A percentile compares a stretch with the other conserved stretches of the same genome.
phyloP scores from a whole-genome alignment of 805 yeast species.

The Saccharomycopsis selenospora region DNA sequence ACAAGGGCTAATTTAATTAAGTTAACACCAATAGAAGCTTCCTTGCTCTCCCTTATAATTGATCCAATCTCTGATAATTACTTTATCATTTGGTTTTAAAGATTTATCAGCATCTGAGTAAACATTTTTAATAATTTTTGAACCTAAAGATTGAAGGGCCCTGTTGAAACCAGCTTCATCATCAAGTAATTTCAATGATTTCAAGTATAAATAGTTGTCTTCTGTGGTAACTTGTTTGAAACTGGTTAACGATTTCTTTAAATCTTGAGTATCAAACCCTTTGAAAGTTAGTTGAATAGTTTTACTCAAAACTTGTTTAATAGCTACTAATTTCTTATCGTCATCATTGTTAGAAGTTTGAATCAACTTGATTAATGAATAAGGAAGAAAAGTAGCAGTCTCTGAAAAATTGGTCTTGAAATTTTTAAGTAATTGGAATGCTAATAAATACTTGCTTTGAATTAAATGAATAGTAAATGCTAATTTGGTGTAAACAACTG shows the following conservation, averaged over 20 bases:
- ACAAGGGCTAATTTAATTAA: constrained; percentile 64
- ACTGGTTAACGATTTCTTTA: constrained; percentile 3
- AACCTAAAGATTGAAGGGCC: not conserved
- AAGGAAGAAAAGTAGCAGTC: constrained; percentile 7
- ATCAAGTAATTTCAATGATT: constrained; percentile 7
- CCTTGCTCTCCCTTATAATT: constrained; percentile 4
- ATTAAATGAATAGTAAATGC: constrained; percentile 9
- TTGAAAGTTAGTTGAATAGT: constrained; percentile 7
- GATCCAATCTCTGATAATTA: constrained; percentile 4
- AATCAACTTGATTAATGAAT: constrained; percentile 7
- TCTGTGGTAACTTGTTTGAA: constrained; percentile 3
- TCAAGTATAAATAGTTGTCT: constrained; percentile 6
- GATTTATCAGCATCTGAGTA: constrained; percentile 4
- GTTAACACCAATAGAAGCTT: constrained; percentile 11
- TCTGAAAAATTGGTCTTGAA: constrained; percentile 1
- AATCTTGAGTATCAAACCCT: constrained; percentile 6
- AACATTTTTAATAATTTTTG: not conserved
- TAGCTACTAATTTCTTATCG: constrained; percentile 7
- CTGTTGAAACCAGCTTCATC: not conserved
- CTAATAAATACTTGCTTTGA: constrained; percentile 15
- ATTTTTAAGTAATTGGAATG: constrained; percentile 15
- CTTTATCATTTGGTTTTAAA: constrained; percentile 1
- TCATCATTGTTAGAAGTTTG: not conserved
- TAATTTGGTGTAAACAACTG: constrained; percentile 13
- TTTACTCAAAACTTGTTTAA: constrained; percentile 13